Percentiles rank a stretch among this genome's conserved stretches.
phyloP scores from a whole-genome alignment of 257 asterid species.

The Solanum pinnatisectum region DNA sequence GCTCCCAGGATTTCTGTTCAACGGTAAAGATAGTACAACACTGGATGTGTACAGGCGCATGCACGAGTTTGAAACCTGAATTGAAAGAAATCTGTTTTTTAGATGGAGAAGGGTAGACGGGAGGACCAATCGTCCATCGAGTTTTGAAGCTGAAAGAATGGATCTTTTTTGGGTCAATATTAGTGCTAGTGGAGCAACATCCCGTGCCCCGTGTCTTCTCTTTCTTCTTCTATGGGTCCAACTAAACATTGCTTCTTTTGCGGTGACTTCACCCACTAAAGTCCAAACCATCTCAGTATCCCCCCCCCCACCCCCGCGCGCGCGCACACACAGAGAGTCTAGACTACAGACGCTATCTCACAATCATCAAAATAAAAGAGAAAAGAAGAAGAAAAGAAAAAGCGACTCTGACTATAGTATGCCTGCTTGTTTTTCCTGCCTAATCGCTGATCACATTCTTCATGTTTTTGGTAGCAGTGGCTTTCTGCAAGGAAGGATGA shows the following conservation, averaged over 20 bases:
- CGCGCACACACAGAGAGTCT: not conserved
- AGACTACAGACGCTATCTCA: not conserved
- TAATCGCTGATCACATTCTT: not conserved
- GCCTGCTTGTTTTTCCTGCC: not conserved
- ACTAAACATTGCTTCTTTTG: not conserved
- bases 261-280: not conserved
- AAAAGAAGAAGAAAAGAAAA: not conserved
- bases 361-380: not conserved
- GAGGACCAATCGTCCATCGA: not conserved
- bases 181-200: not conserved
- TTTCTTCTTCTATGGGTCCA: not conserved
- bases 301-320: not conserved
- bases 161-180: not conserved
- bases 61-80: not conserved
- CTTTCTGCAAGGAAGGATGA: slow-evolving; percentile 70
- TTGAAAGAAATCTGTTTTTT: not conserved
- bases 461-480: slow-evolving; percentile 58
- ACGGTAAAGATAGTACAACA: not conserved
- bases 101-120: not conserved
- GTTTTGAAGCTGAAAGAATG: not conserved
- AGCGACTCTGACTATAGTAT: not conserved
- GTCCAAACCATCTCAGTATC: not conserved
- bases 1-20: not conserved
- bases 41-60: not conserved
- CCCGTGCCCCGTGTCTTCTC: not conserved